Conservation (phyloP, 805 yeast genomes). For the Saturnispora saitoi region DNA sequence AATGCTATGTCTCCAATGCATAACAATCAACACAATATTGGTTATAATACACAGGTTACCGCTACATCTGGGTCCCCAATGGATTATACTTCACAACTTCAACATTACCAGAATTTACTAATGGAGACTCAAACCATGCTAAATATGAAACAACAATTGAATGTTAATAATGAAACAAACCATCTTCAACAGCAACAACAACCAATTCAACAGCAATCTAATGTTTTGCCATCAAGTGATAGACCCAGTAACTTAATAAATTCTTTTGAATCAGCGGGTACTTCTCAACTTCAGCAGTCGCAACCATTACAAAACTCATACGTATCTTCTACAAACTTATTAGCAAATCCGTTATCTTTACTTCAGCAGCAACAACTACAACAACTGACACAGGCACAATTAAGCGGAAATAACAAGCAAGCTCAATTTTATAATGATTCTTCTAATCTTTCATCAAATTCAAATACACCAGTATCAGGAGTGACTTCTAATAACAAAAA, state of each 20-base stretch:
- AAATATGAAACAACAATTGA: conserved; percentile 13
- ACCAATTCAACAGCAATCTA: not conserved
- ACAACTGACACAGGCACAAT: not conserved
- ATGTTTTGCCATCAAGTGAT: not conserved
- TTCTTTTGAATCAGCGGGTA: not conserved
- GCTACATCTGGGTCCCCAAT: conserved; percentile 19
- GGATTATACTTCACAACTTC: conserved; percentile 27
- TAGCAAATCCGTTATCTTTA: conserved; percentile 4
- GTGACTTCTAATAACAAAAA: conserved; percentile 2
- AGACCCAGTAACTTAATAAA: not conserved
- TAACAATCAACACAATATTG: conserved; percentile 9
- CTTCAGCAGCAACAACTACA: conserved; percentile 10
- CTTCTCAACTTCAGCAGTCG: not conserved
- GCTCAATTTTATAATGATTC: not conserved
- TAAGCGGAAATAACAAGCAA: not conserved
- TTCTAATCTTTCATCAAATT: not conserved
- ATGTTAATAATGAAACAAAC: not conserved
- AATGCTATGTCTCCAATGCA: conserved; percentile 22
- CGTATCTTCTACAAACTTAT: conserved; percentile 1
- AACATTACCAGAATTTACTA: conserved; percentile 27
- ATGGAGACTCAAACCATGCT: conserved; percentile 23
- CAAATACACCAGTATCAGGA: not conserved
- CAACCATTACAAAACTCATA: not conserved
- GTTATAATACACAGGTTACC: not conserved
- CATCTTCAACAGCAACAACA: conserved; percentile 3